Conservation (phyloP, 2,329 filamentous ascomycete genomes). For the Graphilbum ipis-grandicollis region DNA sequence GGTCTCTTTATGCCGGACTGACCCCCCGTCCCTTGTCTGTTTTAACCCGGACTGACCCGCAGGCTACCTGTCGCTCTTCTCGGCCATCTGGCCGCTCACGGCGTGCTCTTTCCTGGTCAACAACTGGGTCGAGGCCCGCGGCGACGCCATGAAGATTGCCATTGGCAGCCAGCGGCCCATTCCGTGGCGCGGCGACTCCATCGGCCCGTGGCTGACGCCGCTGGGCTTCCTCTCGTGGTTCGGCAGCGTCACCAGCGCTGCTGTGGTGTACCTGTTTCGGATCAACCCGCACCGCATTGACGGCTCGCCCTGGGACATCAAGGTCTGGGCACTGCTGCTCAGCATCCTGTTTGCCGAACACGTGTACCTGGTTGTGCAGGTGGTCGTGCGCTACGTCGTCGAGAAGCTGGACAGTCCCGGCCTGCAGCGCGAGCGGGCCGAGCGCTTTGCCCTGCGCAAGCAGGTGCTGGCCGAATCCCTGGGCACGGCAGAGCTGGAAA, state of each 20-base stretch:
- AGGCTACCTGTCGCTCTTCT: conserved; percentile 83
- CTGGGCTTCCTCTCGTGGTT: conserved; percentile 88
- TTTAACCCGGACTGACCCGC: conserved; percentile 13
- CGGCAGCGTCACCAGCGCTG: conserved; percentile 72
- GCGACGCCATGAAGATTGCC: conserved; percentile 83
- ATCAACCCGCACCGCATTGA: conserved; percentile 46
- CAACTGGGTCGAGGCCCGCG: conserved; percentile 89
- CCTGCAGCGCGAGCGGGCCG: conserved; percentile 65
- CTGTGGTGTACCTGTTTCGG: conserved; percentile 79
- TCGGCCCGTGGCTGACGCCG: conserved; percentile 79
- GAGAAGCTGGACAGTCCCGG: conserved; percentile 72
- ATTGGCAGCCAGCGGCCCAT: conserved; percentile 76
- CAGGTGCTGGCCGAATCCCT: conserved; percentile 59
- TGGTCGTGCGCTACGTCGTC: conserved; percentile 55
- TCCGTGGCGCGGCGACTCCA: conserved; percentile 80
- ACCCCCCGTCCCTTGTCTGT: background rate
- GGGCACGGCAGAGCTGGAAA: conserved; percentile 35
- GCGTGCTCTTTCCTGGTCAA: conserved; percentile 79
- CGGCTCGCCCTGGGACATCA: conserved; percentile 52
- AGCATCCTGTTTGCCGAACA: conserved; percentile 79
- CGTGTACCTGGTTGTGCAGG: conserved; percentile 64
- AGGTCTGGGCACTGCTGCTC: conserved; percentile 64
- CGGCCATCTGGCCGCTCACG: conserved; percentile 87
- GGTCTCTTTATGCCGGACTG: conserved; percentile 6
- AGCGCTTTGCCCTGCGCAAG: conserved; percentile 68